Evolutionary conservation across 2,329 filamentous ascomycete species (phyloP).

Genomic region (Cladosporium sp.): DNA sequence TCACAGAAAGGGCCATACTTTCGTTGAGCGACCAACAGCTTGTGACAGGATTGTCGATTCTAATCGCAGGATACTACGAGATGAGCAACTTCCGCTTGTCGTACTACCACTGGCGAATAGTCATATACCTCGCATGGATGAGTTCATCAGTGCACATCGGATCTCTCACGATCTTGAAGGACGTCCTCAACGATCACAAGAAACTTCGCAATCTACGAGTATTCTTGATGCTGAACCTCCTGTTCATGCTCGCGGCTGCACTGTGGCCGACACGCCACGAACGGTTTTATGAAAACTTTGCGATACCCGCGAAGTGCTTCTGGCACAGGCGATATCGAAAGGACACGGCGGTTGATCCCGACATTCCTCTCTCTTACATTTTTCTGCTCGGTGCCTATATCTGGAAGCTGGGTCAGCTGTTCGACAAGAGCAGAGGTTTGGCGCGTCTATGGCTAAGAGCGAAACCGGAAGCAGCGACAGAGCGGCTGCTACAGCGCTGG

Average conservation of each 20-base stretch:
- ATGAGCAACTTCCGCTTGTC: slow-evolving; percentile 3
- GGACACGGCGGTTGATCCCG: background rate
- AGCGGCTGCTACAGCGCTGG: background rate
- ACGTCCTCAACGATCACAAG: slow-evolving; percentile 14
- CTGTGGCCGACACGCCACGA: background rate
- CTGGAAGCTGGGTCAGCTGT: slow-evolving; percentile 16
- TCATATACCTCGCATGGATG: slow-evolving; percentile 22
- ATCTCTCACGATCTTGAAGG: slow-evolving; percentile 18
- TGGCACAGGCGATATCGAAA: background rate
- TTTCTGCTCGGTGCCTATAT: slow-evolving; percentile 5
- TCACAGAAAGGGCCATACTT: slow-evolving; percentile 9
- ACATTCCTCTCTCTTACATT: background rate
- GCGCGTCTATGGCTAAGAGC: background rate
- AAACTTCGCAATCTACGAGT: slow-evolving; percentile 14
- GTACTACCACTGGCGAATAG: slow-evolving; percentile 16
- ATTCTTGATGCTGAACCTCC: slow-evolving; percentile 15
- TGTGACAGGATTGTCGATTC: slow-evolving; percentile 19
- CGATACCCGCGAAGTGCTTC: background rate
- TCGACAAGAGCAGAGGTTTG: background rate
- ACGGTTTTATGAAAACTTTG: background rate
- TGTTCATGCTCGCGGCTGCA: slow-evolving; percentile 11
- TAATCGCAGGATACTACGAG: slow-evolving; percentile 16
- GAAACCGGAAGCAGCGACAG: background rate
- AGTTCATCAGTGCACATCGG: slow-evolving; percentile 20
- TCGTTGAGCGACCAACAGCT: slow-evolving; percentile 21